A percentile compares a stretch with the other conserved stretches of the same genome.
These are phyloP conservation scores for Eleusine coracana DNA, from an alignment of 176 grass and related monocot species.

Conservation along the genomic window DNA sequence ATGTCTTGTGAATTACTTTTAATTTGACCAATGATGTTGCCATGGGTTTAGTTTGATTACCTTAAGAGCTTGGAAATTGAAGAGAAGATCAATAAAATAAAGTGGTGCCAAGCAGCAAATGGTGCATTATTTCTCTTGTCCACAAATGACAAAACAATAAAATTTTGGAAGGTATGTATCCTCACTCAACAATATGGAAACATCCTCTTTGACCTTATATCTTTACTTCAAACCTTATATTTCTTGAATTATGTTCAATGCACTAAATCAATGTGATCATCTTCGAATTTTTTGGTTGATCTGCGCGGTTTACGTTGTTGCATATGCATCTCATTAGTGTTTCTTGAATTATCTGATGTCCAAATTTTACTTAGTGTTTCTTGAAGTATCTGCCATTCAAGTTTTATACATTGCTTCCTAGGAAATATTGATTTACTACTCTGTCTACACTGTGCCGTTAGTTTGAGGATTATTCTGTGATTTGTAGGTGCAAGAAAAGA, in stretches of 20 bases:
- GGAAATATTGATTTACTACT: conserved; percentile 2
- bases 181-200: conserved; percentile 15
- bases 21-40: conserved; percentile 44
- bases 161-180: conserved; percentile 93
- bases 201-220: conserved; percentile 16
- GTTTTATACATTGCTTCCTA: conserved; percentile 6
- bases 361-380: conserved; percentile 11
- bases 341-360: conserved; percentile 10
- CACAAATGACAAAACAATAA: conserved; percentile 98
- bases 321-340: conserved; percentile 6
- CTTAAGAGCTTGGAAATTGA: conserved; percentile 99
- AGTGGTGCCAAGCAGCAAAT: conserved; percentile 86
- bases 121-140: conserved; percentile 80
- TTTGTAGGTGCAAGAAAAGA: conserved; percentile 96
- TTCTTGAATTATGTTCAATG: conserved; percentile 16
- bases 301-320: background rate
- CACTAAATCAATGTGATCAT: background rate
- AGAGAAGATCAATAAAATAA: conserved; percentile 99
- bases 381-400: conserved; percentile 29
- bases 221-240: background rate
- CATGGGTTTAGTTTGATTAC: conserved; percentile 86
- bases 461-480: conserved; percentile 23
- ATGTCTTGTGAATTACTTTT: conserved; percentile 36
- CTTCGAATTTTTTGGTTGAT: background rate
- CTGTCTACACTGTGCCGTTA: background rate